Base-by-base conservation (phyloP, 371 early-diverging fungal genomes). In the Actinomortierella ambigua region DNA sequence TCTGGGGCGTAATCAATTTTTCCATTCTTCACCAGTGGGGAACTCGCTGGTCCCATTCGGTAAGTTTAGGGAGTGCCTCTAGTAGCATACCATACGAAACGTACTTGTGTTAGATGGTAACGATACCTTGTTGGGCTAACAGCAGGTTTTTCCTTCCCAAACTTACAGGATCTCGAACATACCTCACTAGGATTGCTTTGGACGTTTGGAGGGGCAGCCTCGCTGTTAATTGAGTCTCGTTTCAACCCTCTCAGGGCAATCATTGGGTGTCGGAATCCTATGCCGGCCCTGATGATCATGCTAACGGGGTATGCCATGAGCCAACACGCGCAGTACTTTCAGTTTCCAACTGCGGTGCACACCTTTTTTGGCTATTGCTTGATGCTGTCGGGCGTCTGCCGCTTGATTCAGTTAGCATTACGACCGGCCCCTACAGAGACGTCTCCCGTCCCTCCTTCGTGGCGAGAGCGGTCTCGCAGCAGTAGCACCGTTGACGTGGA, bases 1-100 rank as follows among this genome's bases (percentile, higher is more conserved):
- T 70, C 43, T 70, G 71, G 71, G 71, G 71, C 20, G 59, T 70
- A 24, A 70, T 70, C 71, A 70, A 70, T 61, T 70, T 70, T 55
- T 62, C 71, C 7, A 62, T 62, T 28, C 66, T 70, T 39, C 71
- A 70, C 41, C 71, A 70, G 46, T 70, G 71, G 71, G 71, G 71
- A 22, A 70, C 71, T 22, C 65, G 71, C 17, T 70, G 71, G 71
- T 65, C 65, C 20, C 71, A 70, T 28, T 49, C 71, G 53, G 71
- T 70, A 65, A 61, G 65, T 58, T 4, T n/a, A n/a, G n/a, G 26
- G 18, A 23, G 0, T 53, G 24, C 42, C 0, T 55, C n/a, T 41
- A 44, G 44, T n/a, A 20, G 4, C 44, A 13, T 20, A 41, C 44
- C 44, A 4, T 15, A 44, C 44, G n/a, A n/a, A n/a, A n/a, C n/a